These are phyloP conservation scores for Phytophthora multivora DNA, from an alignment of 352 stramenopile species.

Conservation along the genomic window DNA sequence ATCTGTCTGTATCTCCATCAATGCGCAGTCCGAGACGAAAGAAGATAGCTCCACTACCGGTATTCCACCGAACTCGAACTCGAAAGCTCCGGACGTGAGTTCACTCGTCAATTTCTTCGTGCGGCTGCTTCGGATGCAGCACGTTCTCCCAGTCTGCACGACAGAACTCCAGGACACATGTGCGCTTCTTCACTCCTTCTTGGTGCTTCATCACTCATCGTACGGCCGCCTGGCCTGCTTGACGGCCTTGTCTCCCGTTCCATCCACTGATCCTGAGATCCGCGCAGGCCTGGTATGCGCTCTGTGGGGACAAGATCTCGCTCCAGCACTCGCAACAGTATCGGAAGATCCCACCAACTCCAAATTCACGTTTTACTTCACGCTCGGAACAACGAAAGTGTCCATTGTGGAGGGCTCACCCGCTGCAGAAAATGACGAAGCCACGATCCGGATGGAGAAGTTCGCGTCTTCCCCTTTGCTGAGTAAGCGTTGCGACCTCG, in stretches of 20 bases:
- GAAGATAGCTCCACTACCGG: neutral
- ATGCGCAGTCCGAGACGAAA: constrained; percentile 18
- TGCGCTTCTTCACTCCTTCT: constrained; percentile 56
- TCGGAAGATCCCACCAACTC: neutral
- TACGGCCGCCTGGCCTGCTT: constrained; percentile 67
- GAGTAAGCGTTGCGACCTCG: constrained; percentile 48
- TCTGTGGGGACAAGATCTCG: constrained; percentile 63
- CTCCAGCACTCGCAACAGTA: constrained; percentile 40
- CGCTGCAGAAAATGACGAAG: constrained; percentile 23
- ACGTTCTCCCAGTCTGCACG: constrained; percentile 43
- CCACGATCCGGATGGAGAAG: constrained; percentile 41
- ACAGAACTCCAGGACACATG: constrained; percentile 40
- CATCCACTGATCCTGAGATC: constrained; percentile 60
- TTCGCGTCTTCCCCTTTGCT: constrained; percentile 60
- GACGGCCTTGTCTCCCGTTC: constrained; percentile 44
- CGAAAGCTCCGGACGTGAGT: constrained; percentile 13
- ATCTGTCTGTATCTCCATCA: constrained; percentile 46
- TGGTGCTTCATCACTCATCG: constrained; percentile 59
- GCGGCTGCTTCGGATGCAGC: constrained; percentile 48
- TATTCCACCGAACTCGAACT: constrained; percentile 5
- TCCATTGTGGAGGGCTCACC: constrained; percentile 25
- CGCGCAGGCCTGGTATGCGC: constrained; percentile 57
- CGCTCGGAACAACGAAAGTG: constrained; percentile 54
- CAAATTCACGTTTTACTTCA: constrained; percentile 61
- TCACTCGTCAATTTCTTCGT: constrained; percentile 72